A percentile compares a stretch with the other conserved stretches of the same genome.
Conservation (phyloP, 768 basidiomycete genomes). For the Daedaleopsis sinensis region DNA sequence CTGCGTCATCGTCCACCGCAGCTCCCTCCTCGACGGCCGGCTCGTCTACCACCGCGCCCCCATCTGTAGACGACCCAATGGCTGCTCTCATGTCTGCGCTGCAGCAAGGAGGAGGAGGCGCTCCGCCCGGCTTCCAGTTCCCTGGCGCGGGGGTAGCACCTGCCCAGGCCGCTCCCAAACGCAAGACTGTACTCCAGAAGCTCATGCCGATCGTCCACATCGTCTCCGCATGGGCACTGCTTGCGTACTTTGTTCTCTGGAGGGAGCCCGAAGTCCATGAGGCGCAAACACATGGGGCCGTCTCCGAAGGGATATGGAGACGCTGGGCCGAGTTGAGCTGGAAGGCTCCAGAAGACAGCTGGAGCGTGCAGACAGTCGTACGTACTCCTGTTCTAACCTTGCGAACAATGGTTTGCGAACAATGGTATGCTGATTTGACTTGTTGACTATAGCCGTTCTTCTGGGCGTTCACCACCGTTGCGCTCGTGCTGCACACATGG, state of each 20-base stretch:
- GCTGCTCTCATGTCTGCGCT: constrained; percentile 36
- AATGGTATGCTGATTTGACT: too few species aligned
- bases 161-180: constrained; percentile 22
- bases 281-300: constrained; percentile 37
- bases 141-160: constrained; percentile 31
- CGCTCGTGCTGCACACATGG: constrained; percentile 71
- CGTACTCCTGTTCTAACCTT: constrained; percentile 29
- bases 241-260: constrained; percentile 70
- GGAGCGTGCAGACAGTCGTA: constrained; percentile 63
- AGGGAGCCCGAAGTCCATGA: constrained; percentile 58
- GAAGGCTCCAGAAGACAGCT: constrained; percentile 40
- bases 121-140: constrained; percentile 26
- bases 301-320: constrained; percentile 46
- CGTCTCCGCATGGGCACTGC: constrained; percentile 60
- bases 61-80: constrained; percentile 33
- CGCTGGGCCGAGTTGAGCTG: constrained; percentile 64
- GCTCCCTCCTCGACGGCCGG: constrained; percentile 7
- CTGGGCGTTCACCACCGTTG: constrained; percentile 77
- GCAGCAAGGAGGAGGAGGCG: constrained; percentile 24
- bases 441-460: constrained; percentile 64
- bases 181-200: constrained; percentile 55
- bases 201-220: constrained; percentile 69
- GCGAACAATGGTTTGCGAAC: too few species aligned
- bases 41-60: not conserved
- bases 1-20: constrained; percentile 8